Evolutionary conservation across 106 monocot genomes (phyloP).

Genomic region (Allium fistulosum): DNA sequence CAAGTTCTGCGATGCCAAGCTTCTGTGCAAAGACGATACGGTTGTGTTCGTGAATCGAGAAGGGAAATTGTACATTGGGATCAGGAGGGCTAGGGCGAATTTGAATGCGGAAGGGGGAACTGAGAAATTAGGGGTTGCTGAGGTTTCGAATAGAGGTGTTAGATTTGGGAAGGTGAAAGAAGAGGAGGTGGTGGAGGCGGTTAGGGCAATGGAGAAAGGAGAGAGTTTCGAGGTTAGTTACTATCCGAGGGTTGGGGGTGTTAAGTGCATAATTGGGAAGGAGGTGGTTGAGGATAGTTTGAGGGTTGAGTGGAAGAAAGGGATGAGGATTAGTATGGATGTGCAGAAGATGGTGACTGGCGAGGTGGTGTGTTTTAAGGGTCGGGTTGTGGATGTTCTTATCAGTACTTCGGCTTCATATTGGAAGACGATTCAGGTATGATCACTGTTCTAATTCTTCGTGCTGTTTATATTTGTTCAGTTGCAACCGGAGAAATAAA

Average conservation of each 20-base stretch:
- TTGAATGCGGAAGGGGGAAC: constrained; percentile 1
- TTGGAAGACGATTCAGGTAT: too few species aligned
- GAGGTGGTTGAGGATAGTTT: constrained; percentile 33
- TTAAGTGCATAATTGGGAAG: constrained; percentile 52
- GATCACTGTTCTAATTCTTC: too few species aligned
- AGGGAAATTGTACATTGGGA: constrained; percentile 31
- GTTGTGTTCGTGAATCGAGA: constrained; percentile 38
- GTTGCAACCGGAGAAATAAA: too few species aligned
- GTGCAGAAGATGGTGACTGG: constrained; percentile 30
- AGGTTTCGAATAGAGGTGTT: constrained; percentile 14
- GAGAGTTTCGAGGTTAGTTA: constrained; percentile 40
- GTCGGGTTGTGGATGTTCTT: neutral
- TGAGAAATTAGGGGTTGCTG: neutral
- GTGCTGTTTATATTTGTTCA: too few species aligned
- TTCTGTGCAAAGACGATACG: constrained; percentile 53
- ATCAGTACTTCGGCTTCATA: too few species aligned
- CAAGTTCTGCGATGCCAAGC: constrained; percentile 57
- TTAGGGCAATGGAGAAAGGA: constrained; percentile 24
- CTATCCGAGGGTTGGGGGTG: constrained; percentile 29
- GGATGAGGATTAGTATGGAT: constrained; percentile 50
- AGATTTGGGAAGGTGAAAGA: constrained; percentile 28
- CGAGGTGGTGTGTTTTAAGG: constrained; percentile 37
- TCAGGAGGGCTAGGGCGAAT: constrained; percentile 20
- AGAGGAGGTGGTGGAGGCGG: constrained; percentile 41
- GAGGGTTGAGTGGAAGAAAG: constrained; percentile 26